These are phyloP conservation scores for Blumeria hordei DNA, from an alignment of 2,329 filamentous ascomycete species.

Conservation along the genomic window DNA sequence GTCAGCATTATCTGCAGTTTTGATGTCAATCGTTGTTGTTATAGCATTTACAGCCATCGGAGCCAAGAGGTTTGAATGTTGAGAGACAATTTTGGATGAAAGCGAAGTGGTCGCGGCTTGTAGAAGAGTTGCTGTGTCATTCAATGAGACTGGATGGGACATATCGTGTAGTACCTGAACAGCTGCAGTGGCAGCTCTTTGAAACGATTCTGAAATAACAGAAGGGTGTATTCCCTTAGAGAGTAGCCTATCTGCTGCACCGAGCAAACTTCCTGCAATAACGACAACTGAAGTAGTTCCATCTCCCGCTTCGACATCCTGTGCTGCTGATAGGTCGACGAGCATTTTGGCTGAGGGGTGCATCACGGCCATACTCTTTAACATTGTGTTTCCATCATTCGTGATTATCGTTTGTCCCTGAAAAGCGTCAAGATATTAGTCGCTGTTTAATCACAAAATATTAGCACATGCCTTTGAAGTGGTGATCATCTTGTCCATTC, in stretches of 20 bases:
- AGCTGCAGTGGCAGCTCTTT: conserved; percentile 71
- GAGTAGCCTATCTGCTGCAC: conserved; percentile 76
- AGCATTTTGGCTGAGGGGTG: conserved; percentile 99
- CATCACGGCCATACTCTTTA: conserved; percentile 97
- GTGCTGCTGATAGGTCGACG: conserved; percentile 85
- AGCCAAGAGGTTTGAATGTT: conserved; percentile 85
- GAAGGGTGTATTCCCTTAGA: conserved; percentile 91
- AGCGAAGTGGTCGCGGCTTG: conserved; percentile 94
- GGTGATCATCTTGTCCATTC: conserved; percentile 22
- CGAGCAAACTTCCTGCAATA: conserved; percentile 83
- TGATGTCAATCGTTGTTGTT: conserved; percentile 82
- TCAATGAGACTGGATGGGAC: conserved; percentile 78
- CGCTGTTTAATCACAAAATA: conserved; percentile 1
- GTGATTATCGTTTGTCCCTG: conserved; percentile 88
- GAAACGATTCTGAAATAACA: conserved; percentile 92
- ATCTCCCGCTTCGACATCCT: conserved; percentile 95
- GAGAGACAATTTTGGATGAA: conserved; percentile 94
- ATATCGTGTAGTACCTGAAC: conserved; percentile 84
- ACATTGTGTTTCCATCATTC: conserved; percentile 98
- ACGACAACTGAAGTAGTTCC: conserved; percentile 96
- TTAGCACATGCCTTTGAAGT: neutral
- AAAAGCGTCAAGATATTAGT: conserved; percentile 24
- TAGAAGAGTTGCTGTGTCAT: conserved; percentile 69
- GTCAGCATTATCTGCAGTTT: conserved; percentile 89
- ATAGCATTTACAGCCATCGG: conserved; percentile 97